phyloP scores from a whole-genome alignment of 768 basidiomycete genomes.

The Psilocybe cubensis region DNA sequence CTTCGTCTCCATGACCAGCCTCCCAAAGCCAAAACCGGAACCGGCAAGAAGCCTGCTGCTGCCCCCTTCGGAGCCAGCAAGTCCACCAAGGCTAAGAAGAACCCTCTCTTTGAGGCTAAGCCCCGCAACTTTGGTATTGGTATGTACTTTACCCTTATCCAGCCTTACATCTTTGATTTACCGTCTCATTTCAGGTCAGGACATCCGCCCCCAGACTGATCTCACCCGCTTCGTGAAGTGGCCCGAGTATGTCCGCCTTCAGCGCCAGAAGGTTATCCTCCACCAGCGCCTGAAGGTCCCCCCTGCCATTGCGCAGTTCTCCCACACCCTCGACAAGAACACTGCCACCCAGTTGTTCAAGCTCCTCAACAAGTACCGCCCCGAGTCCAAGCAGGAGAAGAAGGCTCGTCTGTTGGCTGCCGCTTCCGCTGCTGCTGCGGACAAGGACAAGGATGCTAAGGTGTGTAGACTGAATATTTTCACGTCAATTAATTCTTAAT shows the following conservation, averaged over 20 bases:
- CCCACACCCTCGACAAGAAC: constrained; percentile 98
- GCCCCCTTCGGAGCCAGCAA: constrained; percentile 85
- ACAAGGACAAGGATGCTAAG: constrained; percentile 66
- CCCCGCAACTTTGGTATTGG: constrained; percentile 97
- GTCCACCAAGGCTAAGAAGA: constrained; percentile 77
- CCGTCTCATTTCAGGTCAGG: constrained; percentile 68
- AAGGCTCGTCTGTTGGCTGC: constrained; percentile 85
- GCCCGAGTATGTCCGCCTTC: constrained; percentile 98
- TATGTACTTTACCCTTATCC: constrained; percentile 36
- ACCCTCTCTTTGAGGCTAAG: constrained; percentile 92
- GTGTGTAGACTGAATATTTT: constrained; percentile 25
- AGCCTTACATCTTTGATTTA: neutral
- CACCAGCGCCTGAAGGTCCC: constrained; percentile 98
- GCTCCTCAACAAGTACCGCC: constrained; percentile 96
- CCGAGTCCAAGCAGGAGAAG: constrained; percentile 96
- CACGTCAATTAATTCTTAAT: neutral
- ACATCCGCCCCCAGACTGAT: constrained; percentile 88
- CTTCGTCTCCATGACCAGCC: constrained; percentile 95
- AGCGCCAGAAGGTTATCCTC: constrained; percentile 98
- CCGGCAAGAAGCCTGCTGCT: constrained; percentile 84
- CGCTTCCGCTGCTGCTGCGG: constrained; percentile 79
- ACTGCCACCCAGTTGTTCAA: constrained; percentile 98
- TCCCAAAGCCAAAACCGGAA: constrained; percentile 70
- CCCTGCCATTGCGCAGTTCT: constrained; percentile 97
- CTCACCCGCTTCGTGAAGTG: constrained; percentile 98